Conservation (phyloP, 1,139 yeast species). For the Wickerhamiella infanticola region DNA sequence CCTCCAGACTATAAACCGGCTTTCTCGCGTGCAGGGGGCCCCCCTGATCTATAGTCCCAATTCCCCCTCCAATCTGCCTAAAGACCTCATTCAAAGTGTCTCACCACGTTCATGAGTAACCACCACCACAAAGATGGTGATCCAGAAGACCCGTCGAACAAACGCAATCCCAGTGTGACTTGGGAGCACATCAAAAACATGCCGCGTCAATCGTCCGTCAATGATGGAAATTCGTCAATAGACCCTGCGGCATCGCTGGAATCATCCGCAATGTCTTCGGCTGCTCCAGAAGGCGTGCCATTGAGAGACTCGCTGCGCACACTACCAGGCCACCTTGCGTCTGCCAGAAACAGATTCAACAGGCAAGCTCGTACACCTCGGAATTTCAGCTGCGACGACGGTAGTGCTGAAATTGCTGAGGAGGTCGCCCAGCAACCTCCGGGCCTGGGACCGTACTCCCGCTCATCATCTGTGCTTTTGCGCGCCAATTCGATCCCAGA, state of each 20-base stretch:
- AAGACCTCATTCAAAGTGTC: not conserved
- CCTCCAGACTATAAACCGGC: too few relatives aligned
- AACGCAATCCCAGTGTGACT: not conserved
- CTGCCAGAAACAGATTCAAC: not conserved
- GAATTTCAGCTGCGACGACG: slow-evolving; percentile 6
- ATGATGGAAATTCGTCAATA: too few relatives aligned
- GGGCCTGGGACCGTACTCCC: not conserved
- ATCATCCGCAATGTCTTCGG: too few relatives aligned
- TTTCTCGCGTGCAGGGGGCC: too few relatives aligned
- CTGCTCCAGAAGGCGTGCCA: not conserved
- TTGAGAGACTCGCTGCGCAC: not conserved
- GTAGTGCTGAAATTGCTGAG: slow-evolving; percentile 2
- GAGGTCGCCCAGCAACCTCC: not conserved
- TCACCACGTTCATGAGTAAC: not conserved
- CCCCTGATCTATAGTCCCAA: too few relatives aligned
- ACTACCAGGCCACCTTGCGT: not conserved
- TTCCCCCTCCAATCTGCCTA: not conserved
- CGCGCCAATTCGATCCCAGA: not conserved
- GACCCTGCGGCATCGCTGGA: too few relatives aligned
- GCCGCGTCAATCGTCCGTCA: not conserved
- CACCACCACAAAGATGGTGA: not conserved
- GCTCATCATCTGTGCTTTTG: not conserved
- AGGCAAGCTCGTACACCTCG: slow-evolving; percentile 1
- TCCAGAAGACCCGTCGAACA: not conserved
- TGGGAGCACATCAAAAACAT: not conserved